phyloP scores from a whole-genome alignment of 2,329 filamentous ascomycete species.

The Xylariaceae sp. region DNA sequence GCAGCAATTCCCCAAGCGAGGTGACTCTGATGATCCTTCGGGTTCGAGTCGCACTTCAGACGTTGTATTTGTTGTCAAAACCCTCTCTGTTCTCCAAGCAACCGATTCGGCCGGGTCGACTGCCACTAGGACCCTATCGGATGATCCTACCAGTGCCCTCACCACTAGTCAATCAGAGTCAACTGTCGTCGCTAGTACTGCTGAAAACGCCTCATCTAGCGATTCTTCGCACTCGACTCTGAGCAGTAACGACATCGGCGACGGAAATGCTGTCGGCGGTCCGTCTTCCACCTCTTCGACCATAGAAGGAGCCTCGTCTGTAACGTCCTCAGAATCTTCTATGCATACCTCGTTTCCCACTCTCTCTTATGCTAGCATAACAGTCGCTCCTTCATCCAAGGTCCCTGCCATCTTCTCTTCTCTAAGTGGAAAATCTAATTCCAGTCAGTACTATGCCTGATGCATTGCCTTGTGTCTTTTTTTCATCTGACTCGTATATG shows the following conservation, averaged over 20 bases:
- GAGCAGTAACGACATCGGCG: conserved; percentile 6
- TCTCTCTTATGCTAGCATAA: conserved; percentile 30
- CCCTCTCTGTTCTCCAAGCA: conserved; percentile 50
- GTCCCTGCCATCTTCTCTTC: conserved; percentile 27
- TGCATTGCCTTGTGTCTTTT: not conserved
- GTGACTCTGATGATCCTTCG: conserved; percentile 17
- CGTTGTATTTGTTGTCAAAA: conserved; percentile 45
- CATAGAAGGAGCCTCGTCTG: conserved; percentile 27
- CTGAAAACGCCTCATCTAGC: conserved; percentile 29
- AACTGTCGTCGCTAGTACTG: conserved; percentile 35
- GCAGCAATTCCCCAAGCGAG: conserved; percentile 15
- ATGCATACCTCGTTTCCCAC: conserved; percentile 33
- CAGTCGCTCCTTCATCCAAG: conserved; percentile 31
- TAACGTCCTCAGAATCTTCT: conserved; percentile 29
- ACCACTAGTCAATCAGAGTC: conserved; percentile 19
- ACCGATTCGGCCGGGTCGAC: conserved; percentile 45
- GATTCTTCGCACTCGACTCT: conserved; percentile 33
- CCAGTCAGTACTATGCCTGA: conserved; percentile 17
- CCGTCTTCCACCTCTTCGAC: conserved; percentile 19
- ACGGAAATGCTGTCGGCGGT: conserved; percentile 23
- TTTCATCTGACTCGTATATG: conserved; percentile 4
- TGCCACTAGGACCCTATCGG: conserved; percentile 40
- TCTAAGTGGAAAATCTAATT: conserved; percentile 28
- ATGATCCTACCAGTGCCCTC: conserved; percentile 25
- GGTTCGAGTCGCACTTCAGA: conserved; percentile 17